Base-by-base conservation (phyloP, 768 basidiomycete genomes). In the Leccinellum luteum region DNA sequence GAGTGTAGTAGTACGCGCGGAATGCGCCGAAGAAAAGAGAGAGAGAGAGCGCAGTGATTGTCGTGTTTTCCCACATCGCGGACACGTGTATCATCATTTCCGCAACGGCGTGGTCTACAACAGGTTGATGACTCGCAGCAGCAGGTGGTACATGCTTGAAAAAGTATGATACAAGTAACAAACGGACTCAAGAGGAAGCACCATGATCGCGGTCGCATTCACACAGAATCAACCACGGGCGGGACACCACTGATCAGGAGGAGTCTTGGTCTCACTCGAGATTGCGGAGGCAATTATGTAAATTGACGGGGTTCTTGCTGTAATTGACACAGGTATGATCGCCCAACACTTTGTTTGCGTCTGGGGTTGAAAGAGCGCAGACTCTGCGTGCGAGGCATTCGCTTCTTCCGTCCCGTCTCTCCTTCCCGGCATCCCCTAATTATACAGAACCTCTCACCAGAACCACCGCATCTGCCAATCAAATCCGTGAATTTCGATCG, bases 61-160 rank as follows among this genome's bases (percentile, higher is more conserved):
- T 17, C 15, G 34, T 34, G 15, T 17, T 62, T 62, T 63, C 62
- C 62, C 62, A 63, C 62, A 44, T 41, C 49, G 52, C 52, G 6
- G 8, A 19, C 62, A 64, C 61, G 61, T 64, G 61, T 49, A 47
- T 12, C 21, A 17, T 60, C 28, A 65, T 63, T 57, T 54, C 62
- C 62, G 62, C 35, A 31, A 64, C 49, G 2, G 48, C 13, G 49
- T 25, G 50, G 28, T 34, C 59, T 41, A 47, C 54, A 27, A 38
- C 50, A 51, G 50, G 60, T 32, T n/a, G 19, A 58, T n/a, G 19
- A 58, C 50, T 60, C 31, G 21, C 54, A 52, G 21, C 54, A 52
- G 50, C 32, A 60, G 41, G 32, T 52, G 15, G 35, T 31, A 34
- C 6, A 6, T 28, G 28, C 25, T 25, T 25, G 25, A 4, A 25